Percentiles rank a stretch among this genome's conserved stretches.
Evolutionary conservation across 2,329 filamentous ascomycete genomes (phyloP).

Genomic region (Aspergillus novofumigatus): DNA sequence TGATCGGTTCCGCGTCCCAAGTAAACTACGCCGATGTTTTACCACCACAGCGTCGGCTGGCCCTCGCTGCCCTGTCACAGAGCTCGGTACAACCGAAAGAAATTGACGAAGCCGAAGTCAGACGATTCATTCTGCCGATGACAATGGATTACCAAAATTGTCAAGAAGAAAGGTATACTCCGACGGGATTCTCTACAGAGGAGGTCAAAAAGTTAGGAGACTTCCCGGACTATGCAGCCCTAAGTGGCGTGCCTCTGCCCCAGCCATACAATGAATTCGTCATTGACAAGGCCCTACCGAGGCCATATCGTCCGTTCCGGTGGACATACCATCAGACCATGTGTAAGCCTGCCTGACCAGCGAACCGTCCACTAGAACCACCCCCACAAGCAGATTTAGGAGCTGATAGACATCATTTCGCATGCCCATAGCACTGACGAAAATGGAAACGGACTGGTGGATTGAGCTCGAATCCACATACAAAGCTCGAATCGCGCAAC

Average conservation of each 20-base stretch:
- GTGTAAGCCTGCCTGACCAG: conserved; percentile 55
- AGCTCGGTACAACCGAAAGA: conserved; percentile 16
- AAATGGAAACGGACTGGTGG: conserved; percentile 81
- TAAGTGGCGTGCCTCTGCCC: conserved; percentile 72
- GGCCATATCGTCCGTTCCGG: conserved; percentile 76
- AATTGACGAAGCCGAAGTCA: conserved; percentile 31
- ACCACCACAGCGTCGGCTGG: conserved; percentile 51
- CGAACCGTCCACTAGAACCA: neutral
- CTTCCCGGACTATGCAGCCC: conserved; percentile 72
- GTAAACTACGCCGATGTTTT: conserved; percentile 46
- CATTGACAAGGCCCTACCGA: conserved; percentile 62
- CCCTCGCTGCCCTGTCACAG: conserved; percentile 33
- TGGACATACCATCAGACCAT: conserved; percentile 90
- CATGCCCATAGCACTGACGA: conserved; percentile 60
- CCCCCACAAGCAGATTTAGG: neutral
- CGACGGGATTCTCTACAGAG: conserved; percentile 64
- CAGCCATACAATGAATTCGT: conserved; percentile 61
- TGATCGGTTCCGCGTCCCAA: conserved; percentile 22
- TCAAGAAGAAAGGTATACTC: conserved; percentile 48
- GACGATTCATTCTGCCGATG: conserved; percentile 38
- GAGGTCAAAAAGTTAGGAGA: conserved; percentile 68
- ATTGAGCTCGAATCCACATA: conserved; percentile 80
- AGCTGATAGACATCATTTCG: neutral
- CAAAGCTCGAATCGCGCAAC: conserved; percentile 61
- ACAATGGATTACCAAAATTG: conserved; percentile 37